A percentile compares a stretch with the other conserved stretches of the same genome.
Evolutionary conservation across 148 eudicot genomes (phyloP).

Genomic region (Linanthus parryae): DNA sequence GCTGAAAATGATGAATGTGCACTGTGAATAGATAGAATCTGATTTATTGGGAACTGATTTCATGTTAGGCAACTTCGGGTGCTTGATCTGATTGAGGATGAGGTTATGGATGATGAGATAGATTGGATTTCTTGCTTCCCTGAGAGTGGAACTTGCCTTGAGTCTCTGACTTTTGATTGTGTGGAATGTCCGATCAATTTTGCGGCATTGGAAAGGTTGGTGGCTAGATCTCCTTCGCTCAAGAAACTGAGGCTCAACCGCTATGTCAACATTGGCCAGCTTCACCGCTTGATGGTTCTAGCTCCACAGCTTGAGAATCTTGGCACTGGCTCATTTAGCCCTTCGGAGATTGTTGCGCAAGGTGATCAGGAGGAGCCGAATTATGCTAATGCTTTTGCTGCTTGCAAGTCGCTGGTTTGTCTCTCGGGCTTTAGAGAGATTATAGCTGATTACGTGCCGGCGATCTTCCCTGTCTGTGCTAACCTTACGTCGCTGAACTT

Average conservation of each 20-base stretch:
- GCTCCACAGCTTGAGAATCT: conserved; percentile 80
- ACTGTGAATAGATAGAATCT: too few relatives aligned
- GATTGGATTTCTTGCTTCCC: conserved; percentile 86
- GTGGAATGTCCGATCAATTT: conserved; percentile 58
- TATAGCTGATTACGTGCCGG: conserved; percentile 48
- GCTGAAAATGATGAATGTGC: too few relatives aligned
- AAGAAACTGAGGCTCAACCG: conserved; percentile 63
- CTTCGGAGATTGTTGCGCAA: conserved; percentile 27
- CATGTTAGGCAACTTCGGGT: conserved; percentile 59
- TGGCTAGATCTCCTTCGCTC: conserved; percentile 56
- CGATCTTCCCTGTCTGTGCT: conserved; percentile 60
- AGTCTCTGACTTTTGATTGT: conserved; percentile 67
- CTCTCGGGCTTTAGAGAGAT: conserved; percentile 76
- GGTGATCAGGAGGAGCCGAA: conserved; percentile 59
- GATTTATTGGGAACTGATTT: background rate
- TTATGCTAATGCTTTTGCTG: conserved; percentile 51
- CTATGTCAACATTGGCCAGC: conserved; percentile 43
- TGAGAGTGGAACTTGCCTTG: conserved; percentile 49
- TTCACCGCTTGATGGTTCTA: conserved; percentile 48
- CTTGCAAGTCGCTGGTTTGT: conserved; percentile 65
- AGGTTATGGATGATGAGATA: conserved; percentile 58
- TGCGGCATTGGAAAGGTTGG: conserved; percentile 51
- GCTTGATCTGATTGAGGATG: conserved; percentile 72
- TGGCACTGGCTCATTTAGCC: conserved; percentile 74
- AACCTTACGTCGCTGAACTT: conserved; percentile 76